These are phyloP conservation scores for Epichloe sibirici DNA, from an alignment of 2,329 filamentous ascomycete genomes.

Conservation along the genomic window DNA sequence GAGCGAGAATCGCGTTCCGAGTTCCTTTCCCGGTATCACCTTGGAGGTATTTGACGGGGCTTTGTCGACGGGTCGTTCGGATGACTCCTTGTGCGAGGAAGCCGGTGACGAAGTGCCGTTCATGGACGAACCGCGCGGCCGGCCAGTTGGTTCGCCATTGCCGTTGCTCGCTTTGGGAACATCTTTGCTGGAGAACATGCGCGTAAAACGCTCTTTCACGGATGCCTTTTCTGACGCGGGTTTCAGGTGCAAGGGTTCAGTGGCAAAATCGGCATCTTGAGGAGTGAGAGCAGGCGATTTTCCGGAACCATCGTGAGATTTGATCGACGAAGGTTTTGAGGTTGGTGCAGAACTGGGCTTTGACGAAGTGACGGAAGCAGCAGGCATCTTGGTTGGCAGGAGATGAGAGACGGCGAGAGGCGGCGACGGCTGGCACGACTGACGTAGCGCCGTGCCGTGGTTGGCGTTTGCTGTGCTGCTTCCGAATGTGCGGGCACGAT, in stretches of 20 bases:
- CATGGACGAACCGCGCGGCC: conserved; percentile 23
- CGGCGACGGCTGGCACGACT: background rate
- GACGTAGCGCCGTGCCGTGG: conserved; percentile 1
- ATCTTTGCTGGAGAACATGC: conserved; percentile 54
- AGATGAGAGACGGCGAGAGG: background rate
- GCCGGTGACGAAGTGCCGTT: conserved; percentile 24
- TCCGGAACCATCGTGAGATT: conserved; percentile 30
- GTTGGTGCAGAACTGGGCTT: conserved; percentile 6
- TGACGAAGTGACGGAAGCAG: conserved; percentile 3
- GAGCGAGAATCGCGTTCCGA: conserved; percentile 38
- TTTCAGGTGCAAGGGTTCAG: conserved; percentile 16
- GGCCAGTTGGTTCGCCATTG: conserved; percentile 21
- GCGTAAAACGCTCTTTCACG: conserved; percentile 51
- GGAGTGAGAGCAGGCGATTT: conserved; percentile 28
- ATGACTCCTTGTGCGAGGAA: conserved; percentile 31
- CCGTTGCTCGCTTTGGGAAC: conserved; percentile 22
- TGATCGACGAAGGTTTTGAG: conserved; percentile 7
- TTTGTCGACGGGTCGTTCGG: conserved; percentile 15
- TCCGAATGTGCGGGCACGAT: background rate
- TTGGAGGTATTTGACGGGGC: conserved; percentile 18
- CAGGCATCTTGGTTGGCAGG: conserved; percentile 1
- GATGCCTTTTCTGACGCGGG: conserved; percentile 40
- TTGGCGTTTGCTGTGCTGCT: background rate
- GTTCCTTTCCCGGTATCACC: conserved; percentile 20
- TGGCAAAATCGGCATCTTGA: conserved; percentile 24